phyloP scores from a whole-genome alignment of 257 asterid genomes.

The Nicotiana knightiana region DNA sequence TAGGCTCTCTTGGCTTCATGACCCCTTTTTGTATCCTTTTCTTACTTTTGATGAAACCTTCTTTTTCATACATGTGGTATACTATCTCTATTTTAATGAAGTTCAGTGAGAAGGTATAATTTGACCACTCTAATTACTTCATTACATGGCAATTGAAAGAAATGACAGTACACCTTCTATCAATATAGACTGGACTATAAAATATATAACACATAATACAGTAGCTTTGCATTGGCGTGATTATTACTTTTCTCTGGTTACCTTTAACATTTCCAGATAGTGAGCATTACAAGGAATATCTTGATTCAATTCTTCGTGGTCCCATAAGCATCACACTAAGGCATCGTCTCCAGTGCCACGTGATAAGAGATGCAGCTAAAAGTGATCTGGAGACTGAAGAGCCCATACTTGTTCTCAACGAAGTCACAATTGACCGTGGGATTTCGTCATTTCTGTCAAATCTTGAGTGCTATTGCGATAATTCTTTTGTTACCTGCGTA shows the following conservation, averaged over 20 bases:
- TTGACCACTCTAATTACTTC: background rate
- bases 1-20: conserved; percentile 99
- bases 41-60: background rate
- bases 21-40: conserved; percentile 91
- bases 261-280: conserved; percentile 71
- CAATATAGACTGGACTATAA: background rate
- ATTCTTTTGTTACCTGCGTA: conserved; percentile 79
- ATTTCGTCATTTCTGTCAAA: conserved; percentile 87
- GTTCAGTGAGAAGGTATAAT: background rate
- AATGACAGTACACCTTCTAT: background rate
- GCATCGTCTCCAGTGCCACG: conserved; percentile 90
- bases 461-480: conserved; percentile 86
- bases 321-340: conserved; percentile 82
- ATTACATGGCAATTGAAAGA: background rate
- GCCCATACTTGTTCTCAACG: conserved; percentile 80
- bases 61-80: background rate
- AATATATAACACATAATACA: background rate
- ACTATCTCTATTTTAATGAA: background rate
- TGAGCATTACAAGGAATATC: conserved; percentile 71
- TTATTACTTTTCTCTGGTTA: conserved; percentile 7
- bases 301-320: conserved; percentile 60
- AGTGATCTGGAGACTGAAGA: conserved; percentile 78
- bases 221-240: background rate
- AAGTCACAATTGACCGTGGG: conserved; percentile 97
- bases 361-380: conserved; percentile 74